Conservation (phyloP, 345 rosid genomes). For the Brassica cretica region DNA sequence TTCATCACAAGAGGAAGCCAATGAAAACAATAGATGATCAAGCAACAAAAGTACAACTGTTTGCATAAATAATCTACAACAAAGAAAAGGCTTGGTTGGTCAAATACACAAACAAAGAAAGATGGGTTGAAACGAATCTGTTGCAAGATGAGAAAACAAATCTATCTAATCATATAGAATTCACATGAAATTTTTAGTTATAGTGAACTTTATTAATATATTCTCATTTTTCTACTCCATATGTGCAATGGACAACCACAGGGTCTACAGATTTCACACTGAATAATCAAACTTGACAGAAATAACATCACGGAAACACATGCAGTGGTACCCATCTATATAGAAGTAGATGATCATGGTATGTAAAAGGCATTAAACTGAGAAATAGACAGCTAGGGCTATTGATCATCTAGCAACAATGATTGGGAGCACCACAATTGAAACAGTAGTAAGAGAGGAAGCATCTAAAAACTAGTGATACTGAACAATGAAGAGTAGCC, state of each 20-base stretch:
- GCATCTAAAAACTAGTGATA: not conserved
- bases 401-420: not conserved
- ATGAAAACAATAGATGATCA: too few relatives aligned
- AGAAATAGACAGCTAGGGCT: not conserved
- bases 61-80: not conserved
- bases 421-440: not conserved
- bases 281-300: not conserved
- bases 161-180: slow-evolving; percentile 8
- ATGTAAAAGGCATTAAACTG: not conserved
- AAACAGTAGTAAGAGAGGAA: not conserved
- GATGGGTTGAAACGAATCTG: not conserved
- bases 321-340: not conserved
- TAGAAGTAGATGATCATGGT: not conserved
- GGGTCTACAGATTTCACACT: not conserved
- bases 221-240: too few relatives aligned
- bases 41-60: too few relatives aligned
- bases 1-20: too few relatives aligned
- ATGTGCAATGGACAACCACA: too few relatives aligned
- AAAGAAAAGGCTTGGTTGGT: not conserved
- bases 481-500: too few relatives aligned
- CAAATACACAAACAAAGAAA: not conserved
- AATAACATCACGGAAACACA: not conserved
- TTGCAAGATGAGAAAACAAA: not conserved
- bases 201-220: too few relatives aligned
- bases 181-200: not conserved